These are phyloP conservation scores for Caryopteris hybrid DNA, from an alignment of 305 asterid species.

Conservation along the genomic window DNA sequence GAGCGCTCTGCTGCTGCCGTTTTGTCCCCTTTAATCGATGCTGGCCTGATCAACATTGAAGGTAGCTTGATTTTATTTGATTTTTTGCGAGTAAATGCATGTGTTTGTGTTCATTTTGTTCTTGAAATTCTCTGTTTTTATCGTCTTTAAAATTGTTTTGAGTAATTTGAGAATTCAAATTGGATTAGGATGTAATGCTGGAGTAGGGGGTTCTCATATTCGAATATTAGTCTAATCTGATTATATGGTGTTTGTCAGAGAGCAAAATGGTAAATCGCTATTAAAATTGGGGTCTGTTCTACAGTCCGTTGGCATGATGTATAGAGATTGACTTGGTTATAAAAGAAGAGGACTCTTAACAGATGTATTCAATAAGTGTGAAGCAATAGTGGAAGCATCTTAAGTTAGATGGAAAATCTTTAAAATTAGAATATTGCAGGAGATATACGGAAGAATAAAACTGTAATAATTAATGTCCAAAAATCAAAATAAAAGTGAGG, in stretches of 20 bases:
- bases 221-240: no score
- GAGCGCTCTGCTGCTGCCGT: slow-evolving; percentile 63
- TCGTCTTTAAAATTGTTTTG: background rate
- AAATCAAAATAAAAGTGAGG: no score
- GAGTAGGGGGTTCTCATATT: no score
- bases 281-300: background rate
- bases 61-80: slow-evolving; percentile 28
- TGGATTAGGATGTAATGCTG: no score
- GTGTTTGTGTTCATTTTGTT: background rate
- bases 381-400: no score
- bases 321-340: background rate
- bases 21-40: slow-evolving; percentile 68
- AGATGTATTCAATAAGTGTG: no score
- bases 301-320: background rate
- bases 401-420: no score
- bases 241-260: no score
- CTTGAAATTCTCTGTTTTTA: background rate
- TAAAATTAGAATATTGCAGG: background rate
- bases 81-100: background rate
- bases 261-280: no score
- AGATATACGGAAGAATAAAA: background rate
- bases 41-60: slow-evolving; percentile 40
- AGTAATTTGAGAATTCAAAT: background rate
- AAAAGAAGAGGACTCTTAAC: background rate
- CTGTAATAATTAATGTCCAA: background rate